Base-by-base conservation (phyloP, 2,329 filamentous ascomycete genomes). In the Leptoxyphium fumago region DNA sequence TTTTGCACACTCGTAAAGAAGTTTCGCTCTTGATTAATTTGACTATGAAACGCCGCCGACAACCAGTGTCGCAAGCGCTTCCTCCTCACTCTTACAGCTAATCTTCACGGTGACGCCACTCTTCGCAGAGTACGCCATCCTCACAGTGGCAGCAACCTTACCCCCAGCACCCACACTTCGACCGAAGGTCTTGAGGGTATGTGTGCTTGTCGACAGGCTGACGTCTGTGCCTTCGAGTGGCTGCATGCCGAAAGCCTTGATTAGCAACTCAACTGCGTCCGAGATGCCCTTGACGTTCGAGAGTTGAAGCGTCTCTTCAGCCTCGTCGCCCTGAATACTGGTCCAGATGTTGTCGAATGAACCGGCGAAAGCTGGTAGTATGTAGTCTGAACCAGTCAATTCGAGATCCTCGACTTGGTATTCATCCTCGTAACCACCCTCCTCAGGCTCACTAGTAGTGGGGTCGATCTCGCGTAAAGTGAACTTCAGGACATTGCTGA, bases 391-490 rank as follows among this genome's bases (percentile, higher is more conserved):
- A 46, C 89, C 91, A 14, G 78, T 75, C 48, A 98, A 77, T 49
- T 95, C 88, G 48, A 96, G 78, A 60, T 95, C 87, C 49, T 91
- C 86, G 47, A 96, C 83, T 67, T 95, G 85, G 61, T 98, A 98
- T 67, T 98, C 91, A 58, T 98, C 91, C 43, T 96, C 89, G 63
- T 96, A 96, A 39, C 91, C 91, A 40, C 69, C 74, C 13, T 94
- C 87, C 63, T 98, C 91, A 1, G 89, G 84, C 65, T 95, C 87
- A 52, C 79, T 78, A n/a, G 85, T 94, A 21, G 83, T 83, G 5
- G 91, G 91, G 57, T 98, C 91, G 52, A 98, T 91, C 66, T 98
- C 91, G 69, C 95, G 96, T 71, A 82, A 91, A 14, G 87, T 95
- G 63, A 98, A 98, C 66, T 91, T 95, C 60, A 98, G 81, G 34